Base-by-base conservation (phyloP, 306 rosid genomes). In the Trifolium subterraneum region DNA sequence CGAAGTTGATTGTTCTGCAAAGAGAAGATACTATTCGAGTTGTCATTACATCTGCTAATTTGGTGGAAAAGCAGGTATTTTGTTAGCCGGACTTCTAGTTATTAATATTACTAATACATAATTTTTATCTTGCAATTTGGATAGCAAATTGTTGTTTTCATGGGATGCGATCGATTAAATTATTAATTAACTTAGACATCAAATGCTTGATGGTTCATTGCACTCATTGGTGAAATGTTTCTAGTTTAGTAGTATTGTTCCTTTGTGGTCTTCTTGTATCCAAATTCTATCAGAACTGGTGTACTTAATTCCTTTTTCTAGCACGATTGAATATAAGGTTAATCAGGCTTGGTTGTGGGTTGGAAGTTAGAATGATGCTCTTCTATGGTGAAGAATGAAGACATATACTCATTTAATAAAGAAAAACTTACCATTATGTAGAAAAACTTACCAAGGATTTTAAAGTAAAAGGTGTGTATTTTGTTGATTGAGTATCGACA, bases 21-120 rank as follows among this genome's bases (percentile, higher is more conserved):
- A 85, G 97, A 70, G 84, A 84, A 51, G 84, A 84, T 72, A 84
- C 70, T 76, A 82, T 91, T 62, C 87, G 97, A 64, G 87, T 91
- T 84, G 82, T 91, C 72, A 79, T 91, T 79, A 91, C 97, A 56
- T 91, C 97, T 50, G 92, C 93, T 74, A 91, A 91, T 88, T 85
- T 91, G 80, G 93, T 88, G 84, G 84, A 87, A 70, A 84, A 84
- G 36, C 97, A 91, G 97, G 93, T 91, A 84, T 78, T 69, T 79
- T 64, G 58, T 73, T 56, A 50, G 68, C 76, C 42, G 36, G 75
- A 71, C 58, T 56, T 51, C 27, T 70, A 75, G 74, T 51, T 68
- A n/a, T 76, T 75, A 25, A 41, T 63, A 64, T 58, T 27, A 22
- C 25, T 22, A 5, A 38, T 67, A 16, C 27, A 18, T 64, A 7